Base-by-base conservation (phyloP, 495 filamentous ascomycete species). In the Talaromyces nanjingensis region DNA sequence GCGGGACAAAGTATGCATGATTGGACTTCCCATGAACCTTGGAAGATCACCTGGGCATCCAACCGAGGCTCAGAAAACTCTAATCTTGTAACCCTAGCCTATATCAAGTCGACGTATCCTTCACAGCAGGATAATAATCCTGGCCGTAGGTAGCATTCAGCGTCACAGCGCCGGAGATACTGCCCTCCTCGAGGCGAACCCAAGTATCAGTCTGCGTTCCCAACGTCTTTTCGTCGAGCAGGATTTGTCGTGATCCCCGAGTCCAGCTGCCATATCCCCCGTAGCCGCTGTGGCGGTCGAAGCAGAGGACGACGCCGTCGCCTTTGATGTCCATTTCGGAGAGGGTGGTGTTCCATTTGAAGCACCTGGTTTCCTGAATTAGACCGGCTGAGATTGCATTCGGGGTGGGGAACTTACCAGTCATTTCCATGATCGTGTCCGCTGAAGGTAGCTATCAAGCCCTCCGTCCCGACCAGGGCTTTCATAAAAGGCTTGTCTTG, bases 341-440 rank as follows among this genome's bases (percentile, higher is more conserved):
- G 6, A 72, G 64, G 1, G 60, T 29, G 0, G 64, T 61, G n/a
- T 74, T 68, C 77, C 77, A 79, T 61, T 76, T 77, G 55, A 73
- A 76, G 59, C 74, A 76, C 74, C 74, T 76, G 34, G 59, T 12
- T 58, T 39, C 11, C 2, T 16, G 14, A 25, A 1, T 42, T 4
- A 64, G 53, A 47, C 1, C 0, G n/a, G 1, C 6, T 60, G 22
- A n/a, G 5, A 12, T 4, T 1, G 16, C 2, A 12, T 7, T 1
- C 24, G 58, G 62, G 27, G 12, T 22, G 14, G 14, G 29, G 16
- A 9, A 25, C 64, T 20, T 55, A 91, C 88, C 87, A 91, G 31
- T 83, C 83, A 68, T 89, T 79, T 0, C 84, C 84, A 71, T 92
- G 88, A 65, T 91, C 88, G 64, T 91, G 89, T 1, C 88, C 89